phyloP scores from a whole-genome alignment of 2,329 filamentous ascomycete genomes.

The Tolypocladium pustulatum region DNA sequence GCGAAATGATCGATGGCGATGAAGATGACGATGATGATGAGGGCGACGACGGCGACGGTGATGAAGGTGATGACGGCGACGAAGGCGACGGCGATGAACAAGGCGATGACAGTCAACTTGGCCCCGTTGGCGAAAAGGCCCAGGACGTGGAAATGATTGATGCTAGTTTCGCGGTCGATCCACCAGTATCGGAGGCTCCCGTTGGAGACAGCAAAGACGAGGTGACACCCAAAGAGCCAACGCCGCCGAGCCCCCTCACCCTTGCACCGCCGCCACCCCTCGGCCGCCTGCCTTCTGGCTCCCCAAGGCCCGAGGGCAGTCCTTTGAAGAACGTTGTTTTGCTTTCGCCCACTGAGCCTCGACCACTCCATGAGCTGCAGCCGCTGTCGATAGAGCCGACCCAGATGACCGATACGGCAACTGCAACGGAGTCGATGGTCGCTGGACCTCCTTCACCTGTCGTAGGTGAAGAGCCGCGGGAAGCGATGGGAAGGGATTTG shows the following conservation, averaged over 20 bases:
- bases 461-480: slow-evolving; percentile 17
- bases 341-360: slow-evolving; percentile 31
- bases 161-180: slow-evolving; percentile 16
- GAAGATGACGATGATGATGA: slow-evolving; percentile 35
- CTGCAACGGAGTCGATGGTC: slow-evolving; percentile 12
- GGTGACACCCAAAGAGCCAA: slow-evolving; percentile 11
- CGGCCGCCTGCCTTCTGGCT: slow-evolving; percentile 13
- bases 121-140: neutral
- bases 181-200: slow-evolving; percentile 7
- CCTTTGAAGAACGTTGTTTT: slow-evolving; percentile 42
- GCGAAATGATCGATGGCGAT: slow-evolving; percentile 42
- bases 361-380: slow-evolving; percentile 5
- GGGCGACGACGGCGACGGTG: slow-evolving; percentile 36
- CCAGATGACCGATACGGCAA: slow-evolving; percentile 2
- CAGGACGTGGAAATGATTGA: slow-evolving; percentile 29
- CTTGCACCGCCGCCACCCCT: slow-evolving; percentile 21
- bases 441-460: slow-evolving; percentile 21
- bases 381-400: neutral
- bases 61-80: slow-evolving; percentile 35
- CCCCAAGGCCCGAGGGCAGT: slow-evolving; percentile 35
- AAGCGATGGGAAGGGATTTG: slow-evolving; percentile 15
- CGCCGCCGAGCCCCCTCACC: slow-evolving; percentile 18
- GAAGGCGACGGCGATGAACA: slow-evolving; percentile 37
- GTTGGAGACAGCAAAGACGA: slow-evolving; percentile 17
- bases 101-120: slow-evolving; percentile 30